A percentile compares a stretch with the other conserved stretches of the same genome.
Conservation (phyloP, 202 grass and related monocot genomes). For the Saccharum hybrid region DNA sequence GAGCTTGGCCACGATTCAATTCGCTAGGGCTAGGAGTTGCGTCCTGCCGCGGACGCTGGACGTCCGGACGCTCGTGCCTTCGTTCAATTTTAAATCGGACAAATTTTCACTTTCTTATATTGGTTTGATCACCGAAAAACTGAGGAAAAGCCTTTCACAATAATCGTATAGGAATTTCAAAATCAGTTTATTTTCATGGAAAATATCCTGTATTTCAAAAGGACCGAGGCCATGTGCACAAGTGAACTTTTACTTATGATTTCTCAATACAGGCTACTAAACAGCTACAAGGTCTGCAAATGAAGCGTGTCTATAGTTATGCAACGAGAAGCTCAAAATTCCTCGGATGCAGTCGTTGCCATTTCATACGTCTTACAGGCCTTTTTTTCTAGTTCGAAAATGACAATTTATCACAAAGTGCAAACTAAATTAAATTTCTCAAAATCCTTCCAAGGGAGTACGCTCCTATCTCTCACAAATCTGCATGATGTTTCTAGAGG, state of each 20-base stretch:
- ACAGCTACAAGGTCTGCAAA: neutral
- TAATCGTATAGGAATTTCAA: neutral
- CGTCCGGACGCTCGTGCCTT: no score
- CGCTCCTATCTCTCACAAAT: neutral
- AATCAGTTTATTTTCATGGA: neutral
- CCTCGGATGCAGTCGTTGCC: neutral
- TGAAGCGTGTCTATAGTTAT: neutral
- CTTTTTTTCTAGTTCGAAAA: neutral
- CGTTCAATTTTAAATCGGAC: neutral
- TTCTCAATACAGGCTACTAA: no score
- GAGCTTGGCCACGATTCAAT: no score
- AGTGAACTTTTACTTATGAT: neutral
- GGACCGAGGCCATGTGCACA: neutral
- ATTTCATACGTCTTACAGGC: neutral
- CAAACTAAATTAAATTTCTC: neutral
- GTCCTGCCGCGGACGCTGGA: no score
- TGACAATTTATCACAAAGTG: neutral
- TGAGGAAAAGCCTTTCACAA: neutral
- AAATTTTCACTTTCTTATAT: neutral
- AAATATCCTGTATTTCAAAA: neutral
- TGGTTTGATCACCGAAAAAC: neutral
- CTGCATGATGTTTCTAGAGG: neutral
- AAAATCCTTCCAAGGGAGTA: neutral
- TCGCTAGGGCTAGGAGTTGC: no score
- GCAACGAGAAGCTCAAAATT: neutral